phyloP scores from a whole-genome alignment of 805 yeast species.

The Ogataea saltuana region DNA sequence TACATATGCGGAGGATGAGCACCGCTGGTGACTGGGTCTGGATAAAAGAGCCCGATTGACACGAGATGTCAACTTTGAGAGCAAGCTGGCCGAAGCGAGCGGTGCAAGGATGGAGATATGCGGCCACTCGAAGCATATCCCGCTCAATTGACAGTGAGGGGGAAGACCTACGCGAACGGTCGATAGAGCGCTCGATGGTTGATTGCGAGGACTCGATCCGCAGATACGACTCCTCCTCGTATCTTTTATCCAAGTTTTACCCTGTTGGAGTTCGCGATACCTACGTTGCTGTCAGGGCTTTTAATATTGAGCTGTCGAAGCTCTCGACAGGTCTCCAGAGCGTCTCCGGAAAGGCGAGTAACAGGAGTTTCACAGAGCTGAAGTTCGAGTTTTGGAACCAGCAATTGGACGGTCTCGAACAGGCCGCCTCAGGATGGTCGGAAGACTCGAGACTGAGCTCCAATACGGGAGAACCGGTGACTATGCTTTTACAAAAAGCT shows the following conservation, averaged over 20 bases:
- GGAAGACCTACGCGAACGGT: no score
- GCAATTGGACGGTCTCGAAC: conserved; percentile 45
- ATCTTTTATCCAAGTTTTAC: conserved; percentile 64
- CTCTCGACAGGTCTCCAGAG: conserved; percentile 27
- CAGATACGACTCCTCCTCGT: conserved; percentile 60
- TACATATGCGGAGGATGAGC: no score
- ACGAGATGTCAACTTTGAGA: no score
- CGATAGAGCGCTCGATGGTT: conserved; percentile 38
- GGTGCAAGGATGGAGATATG: no score
- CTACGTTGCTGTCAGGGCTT: conserved; percentile 62
- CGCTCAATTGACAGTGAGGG: no score
- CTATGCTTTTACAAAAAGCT: conserved; percentile 56
- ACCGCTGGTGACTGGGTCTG: no score
- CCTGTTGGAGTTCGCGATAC: conserved; percentile 65
- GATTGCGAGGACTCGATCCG: conserved; percentile 48
- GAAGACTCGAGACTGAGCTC: neutral
- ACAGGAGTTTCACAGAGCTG: conserved; percentile 43
- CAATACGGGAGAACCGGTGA: conserved; percentile 57
- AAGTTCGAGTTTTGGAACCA: conserved; percentile 79
- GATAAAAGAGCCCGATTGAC: no score
- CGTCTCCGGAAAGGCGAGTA: conserved; percentile 23
- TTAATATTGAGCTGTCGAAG: conserved; percentile 57
- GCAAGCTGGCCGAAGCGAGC: no score
- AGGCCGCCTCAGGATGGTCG: neutral
- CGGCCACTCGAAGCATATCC: no score